Percentiles rank a stretch among this genome's conserved stretches.
Conservation (phyloP, 75 land plant genomes). For the Pinus taeda region DNA sequence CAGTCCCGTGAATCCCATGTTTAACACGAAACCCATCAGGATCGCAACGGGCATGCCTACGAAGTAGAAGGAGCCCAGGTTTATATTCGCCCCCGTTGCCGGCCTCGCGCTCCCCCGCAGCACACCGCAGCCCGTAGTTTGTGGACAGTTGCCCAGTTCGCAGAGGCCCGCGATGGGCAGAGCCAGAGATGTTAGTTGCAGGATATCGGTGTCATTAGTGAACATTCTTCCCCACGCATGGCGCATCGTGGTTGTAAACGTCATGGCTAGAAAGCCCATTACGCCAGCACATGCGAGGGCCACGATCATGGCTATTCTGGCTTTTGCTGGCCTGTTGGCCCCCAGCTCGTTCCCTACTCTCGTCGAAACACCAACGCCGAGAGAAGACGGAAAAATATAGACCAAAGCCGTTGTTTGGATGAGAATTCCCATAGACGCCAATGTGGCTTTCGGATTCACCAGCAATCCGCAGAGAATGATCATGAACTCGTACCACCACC, state of each 20-base stretch:
- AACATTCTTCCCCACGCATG: slow-evolving; percentile 56
- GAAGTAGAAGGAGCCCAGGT: slow-evolving; percentile 67
- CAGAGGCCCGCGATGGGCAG: slow-evolving; percentile 70
- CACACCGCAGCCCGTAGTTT: slow-evolving; percentile 76
- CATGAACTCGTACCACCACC: slow-evolving; percentile 92
- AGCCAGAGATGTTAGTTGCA: slow-evolving; percentile 45
- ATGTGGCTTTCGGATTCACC: slow-evolving; percentile 51
- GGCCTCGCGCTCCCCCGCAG: slow-evolving; percentile 69
- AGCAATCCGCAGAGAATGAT: slow-evolving; percentile 62
- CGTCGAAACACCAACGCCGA: slow-evolving; percentile 66
- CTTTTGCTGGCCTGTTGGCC: slow-evolving; percentile 38
- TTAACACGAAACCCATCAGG: slow-evolving; percentile 36
- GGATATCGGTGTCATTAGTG: slow-evolving; percentile 42
- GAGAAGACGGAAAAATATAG: slow-evolving; percentile 63
- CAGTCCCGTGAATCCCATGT: slow-evolving; percentile 62
- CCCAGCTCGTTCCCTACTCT: slow-evolving; percentile 80
- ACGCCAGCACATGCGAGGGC: slow-evolving; percentile 32
- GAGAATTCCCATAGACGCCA: slow-evolving; percentile 72
- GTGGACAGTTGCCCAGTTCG: slow-evolving; percentile 84
- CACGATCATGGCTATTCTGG: slow-evolving; percentile 33
- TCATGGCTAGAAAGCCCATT: slow-evolving; percentile 43
- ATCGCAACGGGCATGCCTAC: slow-evolving; percentile 79
- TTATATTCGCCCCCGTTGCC: slow-evolving; percentile 52
- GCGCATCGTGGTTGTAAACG: slow-evolving; percentile 47
- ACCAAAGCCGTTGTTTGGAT: slow-evolving; percentile 70